These are phyloP conservation scores for Pseudonectria foliicola DNA, from an alignment of 2,329 filamentous ascomycete species.

Conservation along the genomic window DNA sequence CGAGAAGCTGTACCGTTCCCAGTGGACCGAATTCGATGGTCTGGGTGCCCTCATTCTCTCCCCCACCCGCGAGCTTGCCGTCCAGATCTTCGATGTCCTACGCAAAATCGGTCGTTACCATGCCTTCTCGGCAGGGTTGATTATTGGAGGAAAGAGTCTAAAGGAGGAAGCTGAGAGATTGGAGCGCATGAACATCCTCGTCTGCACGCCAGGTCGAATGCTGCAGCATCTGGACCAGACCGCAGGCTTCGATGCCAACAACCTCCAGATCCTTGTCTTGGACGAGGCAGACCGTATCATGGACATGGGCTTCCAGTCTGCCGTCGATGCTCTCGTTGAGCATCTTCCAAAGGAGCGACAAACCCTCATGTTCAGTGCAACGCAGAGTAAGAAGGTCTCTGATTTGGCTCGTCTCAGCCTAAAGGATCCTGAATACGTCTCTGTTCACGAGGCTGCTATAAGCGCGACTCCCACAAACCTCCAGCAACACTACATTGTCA, in stretches of 20 bases:
- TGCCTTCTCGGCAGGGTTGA: conserved; percentile 81
- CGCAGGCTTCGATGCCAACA: conserved; percentile 79
- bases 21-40: conserved; percentile 87
- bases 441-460: conserved; percentile 77
- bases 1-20: conserved; percentile 82
- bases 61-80: conserved; percentile 88
- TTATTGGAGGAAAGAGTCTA: conserved; percentile 89
- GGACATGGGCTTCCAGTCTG: conserved; percentile 92
- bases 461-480: conserved; percentile 76
- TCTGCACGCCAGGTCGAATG: conserved; percentile 92
- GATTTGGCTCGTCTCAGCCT: conserved; percentile 85
- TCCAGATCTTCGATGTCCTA: conserved; percentile 93
- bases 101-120: conserved; percentile 85
- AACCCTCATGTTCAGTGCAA: conserved; percentile 92
- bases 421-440: conserved; percentile 87
- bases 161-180: conserved; percentile 81
- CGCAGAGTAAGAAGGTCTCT: conserved; percentile 88
- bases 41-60: conserved; percentile 89
- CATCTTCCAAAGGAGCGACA: conserved; percentile 82
- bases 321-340: conserved; percentile 86
- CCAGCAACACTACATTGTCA: conserved; percentile 86
- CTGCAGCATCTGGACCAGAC: conserved; percentile 95
- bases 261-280: conserved; percentile 84
- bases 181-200: conserved; percentile 90
- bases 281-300: conserved; percentile 96